phyloP scores from a whole-genome alignment of 352 stramenopile species.

The Pythium periplocum region DNA sequence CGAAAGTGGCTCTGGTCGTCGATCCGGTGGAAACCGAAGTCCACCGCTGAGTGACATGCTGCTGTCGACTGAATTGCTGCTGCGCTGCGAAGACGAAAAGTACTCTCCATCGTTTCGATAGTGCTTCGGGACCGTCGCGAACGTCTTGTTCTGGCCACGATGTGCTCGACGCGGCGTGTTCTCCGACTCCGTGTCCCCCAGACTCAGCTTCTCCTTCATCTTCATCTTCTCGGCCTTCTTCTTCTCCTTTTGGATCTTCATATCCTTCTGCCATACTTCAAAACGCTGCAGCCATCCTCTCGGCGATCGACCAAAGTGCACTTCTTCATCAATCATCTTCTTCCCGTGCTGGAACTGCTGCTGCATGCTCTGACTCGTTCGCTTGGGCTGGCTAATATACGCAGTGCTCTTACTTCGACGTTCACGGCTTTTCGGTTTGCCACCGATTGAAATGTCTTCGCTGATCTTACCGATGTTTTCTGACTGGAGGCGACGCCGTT shows the following conservation, averaged over 20 bases:
- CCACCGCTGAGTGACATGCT: too few relatives aligned
- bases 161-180: conserved; percentile 26
- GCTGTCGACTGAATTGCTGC: too few relatives aligned
- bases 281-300: conserved; percentile 76
- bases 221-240: conserved; percentile 64
- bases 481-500: conserved; percentile 32
- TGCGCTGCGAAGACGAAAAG: too few relatives aligned
- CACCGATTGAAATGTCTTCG: not conserved
- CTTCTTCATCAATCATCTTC: conserved; percentile 29
- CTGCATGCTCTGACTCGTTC: conserved; percentile 15
- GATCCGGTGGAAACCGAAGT: not conserved
- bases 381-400: conserved; percentile 32
- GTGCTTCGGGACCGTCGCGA: conserved; percentile 14
- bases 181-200: conserved; percentile 8
- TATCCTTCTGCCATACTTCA: conserved; percentile 76
- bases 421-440: conserved; percentile 9
- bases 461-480: conserved; percentile 9
- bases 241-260: conserved; percentile 74
- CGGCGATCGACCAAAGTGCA: conserved; percentile 42
- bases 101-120: conserved; percentile 10
- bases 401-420: conserved; percentile 71
- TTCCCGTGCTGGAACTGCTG: conserved; percentile 6
- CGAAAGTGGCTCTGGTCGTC: conserved; percentile 26
- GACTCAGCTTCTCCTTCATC: conserved; percentile 32
- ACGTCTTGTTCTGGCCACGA: conserved; percentile 14